Evolutionary conservation across 2,329 filamentous ascomycete genomes (phyloP).

Genomic region (Pseudogymnoascus sp.): DNA sequence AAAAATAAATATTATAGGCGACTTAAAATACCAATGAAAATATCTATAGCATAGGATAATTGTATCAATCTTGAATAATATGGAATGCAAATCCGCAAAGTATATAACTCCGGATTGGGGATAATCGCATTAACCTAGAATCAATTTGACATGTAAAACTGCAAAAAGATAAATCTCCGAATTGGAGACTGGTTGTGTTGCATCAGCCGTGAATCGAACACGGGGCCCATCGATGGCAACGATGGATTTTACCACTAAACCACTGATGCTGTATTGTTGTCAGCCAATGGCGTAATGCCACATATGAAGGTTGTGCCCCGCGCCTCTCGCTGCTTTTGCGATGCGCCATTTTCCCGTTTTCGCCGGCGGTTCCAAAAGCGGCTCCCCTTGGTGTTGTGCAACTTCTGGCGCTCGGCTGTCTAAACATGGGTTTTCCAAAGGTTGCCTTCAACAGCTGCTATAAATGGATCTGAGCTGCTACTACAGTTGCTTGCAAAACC

Average conservation of each 20-base stretch:
- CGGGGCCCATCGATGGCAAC: slow-evolving; percentile 33
- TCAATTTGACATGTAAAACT: neutral
- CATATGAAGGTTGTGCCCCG: neutral
- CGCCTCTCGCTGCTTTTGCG: neutral
- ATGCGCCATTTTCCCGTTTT: neutral
- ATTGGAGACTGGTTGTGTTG: neutral
- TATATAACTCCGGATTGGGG: neutral
- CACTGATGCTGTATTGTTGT: neutral
- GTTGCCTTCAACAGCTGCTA: no score
- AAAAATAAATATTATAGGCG: neutral
- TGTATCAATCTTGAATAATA: neutral
- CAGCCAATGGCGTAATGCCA: neutral
- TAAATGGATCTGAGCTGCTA: no score
- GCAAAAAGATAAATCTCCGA: neutral
- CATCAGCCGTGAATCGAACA: slow-evolving; percentile 27
- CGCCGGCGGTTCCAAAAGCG: neutral
- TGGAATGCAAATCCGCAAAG: neutral
- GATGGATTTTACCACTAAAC: slow-evolving; percentile 25
- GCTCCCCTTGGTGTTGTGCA: neutral
- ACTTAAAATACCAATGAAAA: neutral
- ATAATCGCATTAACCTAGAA: neutral
- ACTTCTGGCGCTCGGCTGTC: no score
- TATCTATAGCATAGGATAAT: no score
- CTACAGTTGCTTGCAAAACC: no score
- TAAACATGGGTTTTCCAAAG: no score